Conservation (phyloP, 345 rosid genomes). For the Rhodamnia rubescens region DNA sequence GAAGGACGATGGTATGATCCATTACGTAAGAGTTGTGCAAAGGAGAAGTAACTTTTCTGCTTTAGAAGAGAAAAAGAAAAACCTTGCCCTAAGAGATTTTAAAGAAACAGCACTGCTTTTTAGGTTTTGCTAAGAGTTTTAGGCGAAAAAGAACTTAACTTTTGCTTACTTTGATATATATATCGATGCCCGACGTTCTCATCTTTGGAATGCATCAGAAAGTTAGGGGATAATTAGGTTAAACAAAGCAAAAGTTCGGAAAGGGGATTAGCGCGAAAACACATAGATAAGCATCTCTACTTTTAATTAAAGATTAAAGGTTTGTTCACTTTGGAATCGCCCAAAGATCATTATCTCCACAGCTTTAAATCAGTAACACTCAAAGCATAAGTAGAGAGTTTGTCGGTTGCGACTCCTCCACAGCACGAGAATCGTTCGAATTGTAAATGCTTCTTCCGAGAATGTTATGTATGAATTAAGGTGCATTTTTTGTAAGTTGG, state of each 20-base stretch:
- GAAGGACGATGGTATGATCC: not conserved
- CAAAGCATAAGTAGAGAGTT: not conserved
- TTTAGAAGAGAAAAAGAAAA: not conserved
- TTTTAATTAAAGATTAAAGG: not conserved
- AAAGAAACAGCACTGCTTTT: not conserved
- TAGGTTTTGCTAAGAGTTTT: not conserved
- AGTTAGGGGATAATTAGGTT: not conserved
- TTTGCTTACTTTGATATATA: not conserved
- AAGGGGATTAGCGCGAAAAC: not conserved
- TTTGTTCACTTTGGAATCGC: not conserved
- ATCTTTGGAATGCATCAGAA: not conserved
- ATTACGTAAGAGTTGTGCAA: not conserved
- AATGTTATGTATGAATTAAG: not conserved
- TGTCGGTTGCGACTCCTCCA: not conserved
- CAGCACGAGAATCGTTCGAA: not conserved
- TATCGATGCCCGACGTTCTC: not conserved
- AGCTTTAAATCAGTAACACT: not conserved
- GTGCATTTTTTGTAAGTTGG: not conserved
- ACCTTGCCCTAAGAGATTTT: not conserved
- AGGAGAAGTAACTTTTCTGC: not conserved
- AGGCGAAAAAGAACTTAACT: not conserved
- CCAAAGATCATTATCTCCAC: not conserved
- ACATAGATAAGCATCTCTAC: not conserved
- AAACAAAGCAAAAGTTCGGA: not conserved
- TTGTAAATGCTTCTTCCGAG: not conserved